Evolutionary conservation across 495 filamentous ascomycete genomes (phyloP).

Genomic region (Tuber calosporum): DNA sequence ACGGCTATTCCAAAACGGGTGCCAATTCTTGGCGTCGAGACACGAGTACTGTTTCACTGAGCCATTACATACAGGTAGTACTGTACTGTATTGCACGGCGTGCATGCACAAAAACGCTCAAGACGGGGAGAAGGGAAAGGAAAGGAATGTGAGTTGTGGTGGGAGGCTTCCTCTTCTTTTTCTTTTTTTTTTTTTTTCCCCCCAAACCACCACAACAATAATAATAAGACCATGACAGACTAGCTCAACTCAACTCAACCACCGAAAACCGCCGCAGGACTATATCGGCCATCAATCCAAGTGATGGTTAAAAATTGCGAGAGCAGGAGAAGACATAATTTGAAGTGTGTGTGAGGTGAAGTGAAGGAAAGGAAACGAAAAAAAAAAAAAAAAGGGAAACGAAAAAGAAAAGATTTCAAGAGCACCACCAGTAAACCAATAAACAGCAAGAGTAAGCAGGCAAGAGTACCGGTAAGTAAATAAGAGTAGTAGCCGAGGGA

Average conservation of each 20-base stretch:
- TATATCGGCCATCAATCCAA: background rate
- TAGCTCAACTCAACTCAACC: background rate
- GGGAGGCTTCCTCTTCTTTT: background rate
- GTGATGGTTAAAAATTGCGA: background rate
- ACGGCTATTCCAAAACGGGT: too few relatives aligned
- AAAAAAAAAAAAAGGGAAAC: conserved; percentile 2
- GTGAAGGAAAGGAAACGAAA: conserved; percentile 10
- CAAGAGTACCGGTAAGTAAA: too few relatives aligned
- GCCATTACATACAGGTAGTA: too few relatives aligned
- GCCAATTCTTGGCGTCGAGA: too few relatives aligned
- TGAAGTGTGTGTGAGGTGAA: background rate
- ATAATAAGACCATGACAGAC: background rate
- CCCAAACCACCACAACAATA: background rate
- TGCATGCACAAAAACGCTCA: background rate
- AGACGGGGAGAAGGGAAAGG: background rate
- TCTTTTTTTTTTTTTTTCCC: background rate
- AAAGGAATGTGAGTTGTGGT: background rate
- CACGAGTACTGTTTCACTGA: too few relatives aligned
- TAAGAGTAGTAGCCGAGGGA: background rate
- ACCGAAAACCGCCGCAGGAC: background rate
- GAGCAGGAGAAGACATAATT: background rate
- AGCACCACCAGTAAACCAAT: conserved; percentile 5
- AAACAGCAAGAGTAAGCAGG: conserved; percentile 1
- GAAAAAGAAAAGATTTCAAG: background rate
- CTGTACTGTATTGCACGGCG: background rate